Evolutionary conservation across 345 rosid species (phyloP).

Genomic region (Euphorbia pulcherrima): DNA sequence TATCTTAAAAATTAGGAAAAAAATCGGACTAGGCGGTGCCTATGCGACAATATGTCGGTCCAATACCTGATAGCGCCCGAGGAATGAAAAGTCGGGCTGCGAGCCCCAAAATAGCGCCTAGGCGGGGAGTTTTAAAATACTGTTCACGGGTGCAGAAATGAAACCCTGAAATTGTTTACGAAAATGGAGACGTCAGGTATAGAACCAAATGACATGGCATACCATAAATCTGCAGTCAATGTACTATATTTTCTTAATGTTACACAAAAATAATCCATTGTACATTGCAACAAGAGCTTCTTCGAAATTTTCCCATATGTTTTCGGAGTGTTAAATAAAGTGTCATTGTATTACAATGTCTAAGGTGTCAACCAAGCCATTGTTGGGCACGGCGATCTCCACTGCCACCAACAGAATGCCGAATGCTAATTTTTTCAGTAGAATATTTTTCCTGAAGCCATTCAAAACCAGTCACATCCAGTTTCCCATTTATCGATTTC

Average conservation of each 20-base stretch:
- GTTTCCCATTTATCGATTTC: slow-evolving; percentile 82
- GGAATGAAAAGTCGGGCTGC: too few relatives aligned
- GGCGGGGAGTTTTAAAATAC: too few relatives aligned
- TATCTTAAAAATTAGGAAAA: too few relatives aligned
- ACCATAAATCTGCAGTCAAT: background rate
- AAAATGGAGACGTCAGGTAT: too few relatives aligned
- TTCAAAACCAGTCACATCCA: slow-evolving; percentile 85
- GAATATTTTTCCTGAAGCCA: slow-evolving; percentile 84
- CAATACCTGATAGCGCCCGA: too few relatives aligned
- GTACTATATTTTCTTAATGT: background rate
- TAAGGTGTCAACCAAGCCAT: slow-evolving; percentile 70
- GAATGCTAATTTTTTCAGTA: slow-evolving; percentile 79
- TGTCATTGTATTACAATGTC: background rate
- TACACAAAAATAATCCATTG: background rate
- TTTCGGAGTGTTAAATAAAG: background rate
- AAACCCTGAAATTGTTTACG: too few relatives aligned
- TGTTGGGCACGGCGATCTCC: slow-evolving; percentile 87
- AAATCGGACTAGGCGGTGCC: too few relatives aligned
- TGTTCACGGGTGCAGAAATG: too few relatives aligned
- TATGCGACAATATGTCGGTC: too few relatives aligned
- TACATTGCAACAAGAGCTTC: background rate
- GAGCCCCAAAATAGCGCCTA: too few relatives aligned
- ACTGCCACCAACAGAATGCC: slow-evolving; percentile 74
- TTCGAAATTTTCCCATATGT: background rate
- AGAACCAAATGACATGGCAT: too few relatives aligned